These are phyloP conservation scores for Podaxis sp. DNA, from an alignment of 768 basidiomycete genomes.

Conservation along the genomic window DNA sequence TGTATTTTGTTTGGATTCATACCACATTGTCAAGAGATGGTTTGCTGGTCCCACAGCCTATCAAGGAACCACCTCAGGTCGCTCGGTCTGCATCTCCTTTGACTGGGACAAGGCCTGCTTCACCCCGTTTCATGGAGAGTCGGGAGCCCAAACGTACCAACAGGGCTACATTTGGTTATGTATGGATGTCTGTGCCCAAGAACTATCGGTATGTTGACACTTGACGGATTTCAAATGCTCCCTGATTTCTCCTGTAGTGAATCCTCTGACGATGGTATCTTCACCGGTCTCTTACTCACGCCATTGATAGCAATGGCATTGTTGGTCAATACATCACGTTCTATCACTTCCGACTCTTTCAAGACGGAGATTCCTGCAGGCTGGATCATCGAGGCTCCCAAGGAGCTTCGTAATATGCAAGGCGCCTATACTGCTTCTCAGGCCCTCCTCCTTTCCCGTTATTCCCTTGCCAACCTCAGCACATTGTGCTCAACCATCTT, in stretches of 20 bases:
- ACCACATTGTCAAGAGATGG: slow-evolving; percentile 39
- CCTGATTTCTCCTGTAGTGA: slow-evolving; percentile 45
- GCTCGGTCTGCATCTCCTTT: slow-evolving; percentile 16
- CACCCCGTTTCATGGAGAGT: slow-evolving; percentile 42
- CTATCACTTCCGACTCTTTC: slow-evolving; percentile 26
- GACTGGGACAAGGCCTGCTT: slow-evolving; percentile 31
- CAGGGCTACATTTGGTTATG: slow-evolving; percentile 57
- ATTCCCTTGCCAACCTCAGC: slow-evolving; percentile 74
- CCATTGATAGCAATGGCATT: slow-evolving; percentile 77
- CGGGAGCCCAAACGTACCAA: slow-evolving; percentile 42
- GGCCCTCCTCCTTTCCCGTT: slow-evolving; percentile 66
- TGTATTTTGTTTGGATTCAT: slow-evolving; percentile 67
- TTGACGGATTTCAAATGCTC: neutral
- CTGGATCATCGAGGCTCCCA: slow-evolving; percentile 82
- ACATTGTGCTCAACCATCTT: slow-evolving; percentile 81
- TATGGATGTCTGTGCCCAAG: slow-evolving; percentile 91
- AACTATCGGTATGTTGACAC: slow-evolving; percentile 67
- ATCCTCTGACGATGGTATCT: slow-evolving; percentile 80
- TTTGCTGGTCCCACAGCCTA: slow-evolving; percentile 17
- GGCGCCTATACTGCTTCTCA: slow-evolving; percentile 44
- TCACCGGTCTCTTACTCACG: slow-evolving; percentile 81
- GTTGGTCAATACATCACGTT: slow-evolving; percentile 50
- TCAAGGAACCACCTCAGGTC: slow-evolving; percentile 19
- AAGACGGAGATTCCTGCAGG: slow-evolving; percentile 46
- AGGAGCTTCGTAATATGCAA: slow-evolving; percentile 45